Conservation (phyloP, 2,329 filamentous ascomycete species). For the Exophiala sideris region DNA sequence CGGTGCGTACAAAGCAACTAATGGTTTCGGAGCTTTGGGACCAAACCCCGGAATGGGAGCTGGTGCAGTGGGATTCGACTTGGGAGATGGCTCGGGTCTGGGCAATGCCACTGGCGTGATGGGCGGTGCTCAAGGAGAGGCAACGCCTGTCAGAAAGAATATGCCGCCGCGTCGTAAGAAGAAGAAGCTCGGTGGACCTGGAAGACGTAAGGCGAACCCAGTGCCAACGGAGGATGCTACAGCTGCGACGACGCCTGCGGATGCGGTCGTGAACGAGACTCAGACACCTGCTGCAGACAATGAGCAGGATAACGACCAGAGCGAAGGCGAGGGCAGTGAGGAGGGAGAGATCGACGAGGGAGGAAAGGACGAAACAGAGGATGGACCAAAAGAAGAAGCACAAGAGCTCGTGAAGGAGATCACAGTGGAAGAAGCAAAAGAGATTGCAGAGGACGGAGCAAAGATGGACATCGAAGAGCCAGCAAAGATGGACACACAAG, state of each 20-base stretch:
- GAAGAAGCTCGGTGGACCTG: slow-evolving; percentile 29
- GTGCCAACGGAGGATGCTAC: slow-evolving; percentile 1
- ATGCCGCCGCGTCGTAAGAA: slow-evolving; percentile 28
- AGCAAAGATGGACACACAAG: no score
- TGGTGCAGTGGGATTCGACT: slow-evolving; percentile 18
- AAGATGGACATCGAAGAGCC: no score
- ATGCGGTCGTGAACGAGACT: slow-evolving; percentile 8
- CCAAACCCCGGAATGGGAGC: slow-evolving; percentile 7
- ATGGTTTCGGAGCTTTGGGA: slow-evolving; percentile 21
- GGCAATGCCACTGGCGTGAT: slow-evolving; percentile 20
- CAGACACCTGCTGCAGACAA: slow-evolving; percentile 9
- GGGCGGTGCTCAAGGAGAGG: slow-evolving; percentile 5
- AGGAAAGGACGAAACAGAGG: neutral
- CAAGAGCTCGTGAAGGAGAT: neutral
- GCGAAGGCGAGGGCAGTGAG: slow-evolving; percentile 29
- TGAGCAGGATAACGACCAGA: slow-evolving; percentile 18
- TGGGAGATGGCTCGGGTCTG: slow-evolving; percentile 24
- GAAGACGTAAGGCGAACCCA: slow-evolving; percentile 19
- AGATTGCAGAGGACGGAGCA: neutral
- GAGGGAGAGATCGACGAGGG: slow-evolving; percentile 28
- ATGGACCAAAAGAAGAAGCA: neutral
- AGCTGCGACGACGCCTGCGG: neutral
- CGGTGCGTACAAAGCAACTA: slow-evolving; percentile 24
- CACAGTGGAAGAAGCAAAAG: neutral
- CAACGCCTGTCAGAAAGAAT: slow-evolving; percentile 24